Conservation (phyloP, 192 early-diverging fungal species). For the Coemansia sp. region DNA sequence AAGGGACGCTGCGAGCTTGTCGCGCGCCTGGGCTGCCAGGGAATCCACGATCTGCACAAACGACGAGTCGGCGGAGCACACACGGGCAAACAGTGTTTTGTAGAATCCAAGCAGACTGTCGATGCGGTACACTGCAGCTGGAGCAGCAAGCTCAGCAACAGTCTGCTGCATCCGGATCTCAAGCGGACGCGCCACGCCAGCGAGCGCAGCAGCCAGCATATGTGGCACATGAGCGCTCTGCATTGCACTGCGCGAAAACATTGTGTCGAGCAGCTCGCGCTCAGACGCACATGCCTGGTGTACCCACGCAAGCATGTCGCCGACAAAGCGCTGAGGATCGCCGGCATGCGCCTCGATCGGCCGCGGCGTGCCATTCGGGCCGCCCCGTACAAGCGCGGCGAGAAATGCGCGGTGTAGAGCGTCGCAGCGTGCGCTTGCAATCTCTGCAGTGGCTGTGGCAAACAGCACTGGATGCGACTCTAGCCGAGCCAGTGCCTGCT, state of each 20-base stretch:
- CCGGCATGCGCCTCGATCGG: slow-evolving; percentile 93
- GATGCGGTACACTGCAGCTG: slow-evolving; percentile 25
- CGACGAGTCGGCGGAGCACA: slow-evolving; percentile 12
- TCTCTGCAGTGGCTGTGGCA: slow-evolving; percentile 16
- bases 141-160: slow-evolving; percentile 8
- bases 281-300: slow-evolving; percentile 90
- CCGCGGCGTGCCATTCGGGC: slow-evolving; percentile 47
- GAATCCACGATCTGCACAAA: slow-evolving; percentile 15
- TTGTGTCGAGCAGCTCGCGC: slow-evolving; percentile 76
- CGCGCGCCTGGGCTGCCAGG: slow-evolving; percentile 7
- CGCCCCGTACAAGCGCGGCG: slow-evolving; percentile 27
- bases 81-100: slow-evolving; percentile 14
- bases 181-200: slow-evolving; percentile 33
- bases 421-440: slow-evolving; percentile 20
- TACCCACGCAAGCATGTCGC: slow-evolving; percentile 96
- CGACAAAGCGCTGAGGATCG: slow-evolving; percentile 88
- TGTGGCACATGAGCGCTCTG: neutral
- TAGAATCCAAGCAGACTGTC: slow-evolving; percentile 34
- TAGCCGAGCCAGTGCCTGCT: slow-evolving; percentile 28
- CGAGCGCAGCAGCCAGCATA: slow-evolving; percentile 26
- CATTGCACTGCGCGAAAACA: slow-evolving; percentile 13
- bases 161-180: slow-evolving; percentile 44
- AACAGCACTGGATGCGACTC: slow-evolving; percentile 24
- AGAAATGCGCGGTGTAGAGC: slow-evolving; percentile 30
- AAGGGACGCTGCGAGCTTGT: slow-evolving; percentile 1